Evolutionary conservation across 768 basidiomycete species (phyloP).

Genomic region (Dendrothele bispora): DNA sequence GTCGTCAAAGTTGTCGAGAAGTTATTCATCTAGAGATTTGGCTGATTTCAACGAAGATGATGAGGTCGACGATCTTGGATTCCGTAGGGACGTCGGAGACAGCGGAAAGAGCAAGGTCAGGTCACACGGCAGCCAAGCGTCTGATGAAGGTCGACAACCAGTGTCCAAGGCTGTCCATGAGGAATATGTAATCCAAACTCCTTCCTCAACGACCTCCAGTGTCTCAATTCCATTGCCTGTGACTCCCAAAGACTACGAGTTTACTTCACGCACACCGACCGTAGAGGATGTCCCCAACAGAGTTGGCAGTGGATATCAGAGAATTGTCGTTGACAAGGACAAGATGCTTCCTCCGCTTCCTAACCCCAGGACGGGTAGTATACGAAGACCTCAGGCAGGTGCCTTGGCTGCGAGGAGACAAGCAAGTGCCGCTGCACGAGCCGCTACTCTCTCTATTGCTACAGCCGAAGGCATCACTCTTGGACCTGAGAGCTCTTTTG

Average conservation of each 20-base stretch:
- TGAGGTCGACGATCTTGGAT: slow-evolving; percentile 1
- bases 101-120: not conserved
- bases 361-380: slow-evolving; percentile 15
- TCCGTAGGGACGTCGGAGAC: not conserved
- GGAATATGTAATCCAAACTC: slow-evolving; percentile 9
- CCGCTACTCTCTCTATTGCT: not conserved
- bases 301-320: not conserved
- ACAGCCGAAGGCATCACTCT: no score
- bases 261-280: not conserved
- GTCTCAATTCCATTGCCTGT: slow-evolving; percentile 33
- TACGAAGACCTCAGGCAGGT: slow-evolving; percentile 4
- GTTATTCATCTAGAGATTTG: not conserved
- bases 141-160: not conserved
- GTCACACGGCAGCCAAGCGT: not conserved
- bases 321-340: slow-evolving; percentile 19
- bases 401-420: not conserved
- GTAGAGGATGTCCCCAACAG: not conserved
- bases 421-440: not conserved
- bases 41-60: slow-evolving; percentile 2
- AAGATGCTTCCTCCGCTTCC: slow-evolving; percentile 32
- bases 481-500: no score
- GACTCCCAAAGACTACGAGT: slow-evolving; percentile 30
- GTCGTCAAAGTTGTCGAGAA: not conserved
- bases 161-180: slow-evolving; percentile 2
- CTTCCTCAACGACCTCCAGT: slow-evolving; percentile 31